Base-by-base conservation (phyloP, 2,329 filamentous ascomycete genomes). In the Colletotrichum godetiae region DNA sequence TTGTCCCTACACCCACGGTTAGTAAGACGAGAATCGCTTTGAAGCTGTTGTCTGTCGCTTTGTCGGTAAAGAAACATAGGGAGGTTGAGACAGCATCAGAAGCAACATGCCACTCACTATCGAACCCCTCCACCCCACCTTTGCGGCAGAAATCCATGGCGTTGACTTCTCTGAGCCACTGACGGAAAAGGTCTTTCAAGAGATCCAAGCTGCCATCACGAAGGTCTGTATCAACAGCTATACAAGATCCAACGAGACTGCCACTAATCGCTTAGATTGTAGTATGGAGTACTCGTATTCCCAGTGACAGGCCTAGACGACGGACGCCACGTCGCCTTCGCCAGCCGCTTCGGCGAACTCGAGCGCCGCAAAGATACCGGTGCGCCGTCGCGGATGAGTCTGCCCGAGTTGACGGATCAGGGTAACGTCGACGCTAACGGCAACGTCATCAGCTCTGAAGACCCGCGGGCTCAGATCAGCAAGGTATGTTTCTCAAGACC, bases 211-310 rank as follows among this genome's bases (percentile, higher is more conserved):
- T 11, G 55, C 69, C 5, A 69, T 76, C 3, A 24, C 55, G 6
- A 74, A 75, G 70, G 74, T 76, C 31, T 4, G 27, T 27, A 4
- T 27, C 27, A 27, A 27, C 27, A 4, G 27, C 4, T 27, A 27
- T 27, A 2, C 27, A 27, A 27, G n/a, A n/a, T n/a, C 27, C 27
- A 27, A 27, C 2, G 27, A 27, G 27, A 27, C 2, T 27, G 27
- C 2, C 27, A 4, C 27, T 27, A 2, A 27, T 27, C 27, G 27
- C 4, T 27, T 29, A 4, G 4, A 29, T 29, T 22, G 3, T 64
- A 89, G 87, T 88, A 90, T 74, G 88, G 88, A 27, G 85, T 89
- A 24, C 80, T 84, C 49, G 84, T 89, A 24, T 86, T 90, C 77
- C 87, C 87, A 52, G 77, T 83, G 15, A 88, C 89, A 1, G 81